A percentile compares a stretch with the other conserved stretches of the same genome.
These are phyloP conservation scores for Sideroxylon spinosum DNA, from an alignment of 179 eudicot species.

Conservation along the genomic window DNA sequence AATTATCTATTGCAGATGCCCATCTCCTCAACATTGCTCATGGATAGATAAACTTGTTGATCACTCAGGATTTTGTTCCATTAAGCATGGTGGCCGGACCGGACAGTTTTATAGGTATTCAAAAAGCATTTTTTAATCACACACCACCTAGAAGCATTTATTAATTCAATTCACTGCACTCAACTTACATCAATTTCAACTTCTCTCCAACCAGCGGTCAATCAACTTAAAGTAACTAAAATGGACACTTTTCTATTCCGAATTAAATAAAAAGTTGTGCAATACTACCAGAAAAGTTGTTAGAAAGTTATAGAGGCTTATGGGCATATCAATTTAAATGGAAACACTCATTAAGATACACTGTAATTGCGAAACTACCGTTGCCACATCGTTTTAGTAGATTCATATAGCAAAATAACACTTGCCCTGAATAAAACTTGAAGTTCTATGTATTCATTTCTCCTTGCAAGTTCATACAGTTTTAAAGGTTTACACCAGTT, in stretches of 20 bases:
- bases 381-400: not conserved
- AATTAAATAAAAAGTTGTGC: too few relatives aligned
- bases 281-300: too few relatives aligned
- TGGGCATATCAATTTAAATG: too few relatives aligned
- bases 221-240: not conserved
- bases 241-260: not conserved
- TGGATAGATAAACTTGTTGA: not conserved
- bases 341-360: not conserved
- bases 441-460: not conserved
- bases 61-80: not conserved
- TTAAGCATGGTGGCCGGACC: not conserved
- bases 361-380: not conserved
- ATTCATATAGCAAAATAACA: too few relatives aligned
- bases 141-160: not conserved
- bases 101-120: not conserved
- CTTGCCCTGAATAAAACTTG: not conserved
- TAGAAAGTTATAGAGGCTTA: too few relatives aligned
- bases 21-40: conserved; percentile 6
- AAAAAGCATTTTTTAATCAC: not conserved
- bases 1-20: not conserved
- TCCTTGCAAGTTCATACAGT: not conserved
- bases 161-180: not conserved
- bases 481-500: not conserved
- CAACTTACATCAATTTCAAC: not conserved
- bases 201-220: not conserved